Conservation (phyloP, 495 filamentous ascomycete genomes). For the Penicillium cataractarum region DNA sequence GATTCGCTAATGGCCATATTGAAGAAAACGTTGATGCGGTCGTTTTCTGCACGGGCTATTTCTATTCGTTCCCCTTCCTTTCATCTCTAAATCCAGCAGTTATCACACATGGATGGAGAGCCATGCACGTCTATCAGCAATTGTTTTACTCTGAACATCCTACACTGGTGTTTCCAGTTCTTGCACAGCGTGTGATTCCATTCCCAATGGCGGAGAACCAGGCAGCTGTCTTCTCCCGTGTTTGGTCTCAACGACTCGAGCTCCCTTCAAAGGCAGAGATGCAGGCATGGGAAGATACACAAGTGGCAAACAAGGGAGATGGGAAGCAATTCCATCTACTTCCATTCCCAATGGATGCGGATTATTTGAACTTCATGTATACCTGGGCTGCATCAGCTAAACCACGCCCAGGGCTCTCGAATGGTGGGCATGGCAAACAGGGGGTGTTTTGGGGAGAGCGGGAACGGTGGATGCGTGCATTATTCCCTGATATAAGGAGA, state of each 20-base stretch:
- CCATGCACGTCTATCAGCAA: conserved; percentile 72
- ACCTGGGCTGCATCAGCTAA: conserved; percentile 59
- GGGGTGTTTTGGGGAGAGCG: conserved; percentile 69
- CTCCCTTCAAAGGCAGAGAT: conserved; percentile 68
- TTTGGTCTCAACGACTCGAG: conserved; percentile 68
- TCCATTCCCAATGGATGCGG: conserved; percentile 71
- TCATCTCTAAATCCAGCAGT: conserved; percentile 58
- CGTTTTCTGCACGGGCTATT: conserved; percentile 63
- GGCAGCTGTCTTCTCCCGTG: conserved; percentile 71
- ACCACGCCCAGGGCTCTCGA: conserved; percentile 41
- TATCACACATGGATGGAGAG: conserved; percentile 68
- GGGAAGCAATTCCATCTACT: conserved; percentile 66
- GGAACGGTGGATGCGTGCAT: conserved; percentile 64
- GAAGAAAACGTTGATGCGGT: conserved; percentile 57
- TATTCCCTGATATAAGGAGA: conserved; percentile 57
- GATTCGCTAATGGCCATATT: conserved; percentile 53
- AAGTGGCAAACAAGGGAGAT: conserved; percentile 45
- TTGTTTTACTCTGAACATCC: conserved; percentile 76
- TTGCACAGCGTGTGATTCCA: conserved; percentile 80
- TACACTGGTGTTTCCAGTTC: conserved; percentile 74
- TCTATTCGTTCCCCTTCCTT: conserved; percentile 62
- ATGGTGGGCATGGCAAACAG: conserved; percentile 60
- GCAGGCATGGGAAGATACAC: conserved; percentile 61
- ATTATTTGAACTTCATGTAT: conserved; percentile 75
- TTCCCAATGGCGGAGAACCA: conserved; percentile 83